Percentiles rank a stretch among this genome's conserved stretches.
phyloP scores from a whole-genome alignment of 768 basidiomycete species.

The Cystofilobasidium macerans region DNA sequence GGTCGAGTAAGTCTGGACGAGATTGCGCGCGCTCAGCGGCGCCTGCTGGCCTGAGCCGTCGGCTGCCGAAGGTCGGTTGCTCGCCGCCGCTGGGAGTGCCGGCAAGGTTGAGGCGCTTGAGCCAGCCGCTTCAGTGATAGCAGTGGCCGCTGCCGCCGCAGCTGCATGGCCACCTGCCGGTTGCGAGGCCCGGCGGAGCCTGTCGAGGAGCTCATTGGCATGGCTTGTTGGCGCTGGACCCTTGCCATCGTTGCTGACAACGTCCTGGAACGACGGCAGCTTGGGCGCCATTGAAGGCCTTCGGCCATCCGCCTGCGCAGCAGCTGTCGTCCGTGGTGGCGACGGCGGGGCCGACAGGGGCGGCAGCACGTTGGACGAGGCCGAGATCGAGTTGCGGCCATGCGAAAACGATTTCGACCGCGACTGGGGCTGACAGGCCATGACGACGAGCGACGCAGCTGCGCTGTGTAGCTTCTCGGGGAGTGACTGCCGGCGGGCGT shows the following conservation, averaged over 20 bases:
- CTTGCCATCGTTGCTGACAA: background rate
- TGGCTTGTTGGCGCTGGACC: background rate
- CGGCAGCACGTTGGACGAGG: background rate
- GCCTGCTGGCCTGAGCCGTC: background rate
- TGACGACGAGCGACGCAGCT: background rate
- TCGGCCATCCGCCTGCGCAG: background rate
- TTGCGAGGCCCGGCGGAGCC: background rate
- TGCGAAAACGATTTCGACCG: background rate
- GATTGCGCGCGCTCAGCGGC: background rate
- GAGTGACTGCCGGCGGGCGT: background rate
- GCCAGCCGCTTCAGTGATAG: background rate
- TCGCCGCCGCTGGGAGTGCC: background rate
- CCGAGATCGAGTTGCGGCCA: background rate
- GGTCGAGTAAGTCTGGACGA: background rate
- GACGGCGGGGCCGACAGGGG: background rate
- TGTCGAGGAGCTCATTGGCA: background rate
- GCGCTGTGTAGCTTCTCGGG: background rate
- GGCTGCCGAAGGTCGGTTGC: background rate
- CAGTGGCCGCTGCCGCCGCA: background rate
- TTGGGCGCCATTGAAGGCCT: background rate
- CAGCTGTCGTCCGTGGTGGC: background rate
- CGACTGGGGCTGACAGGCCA: background rate
- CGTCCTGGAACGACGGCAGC: slow-evolving; percentile 3
- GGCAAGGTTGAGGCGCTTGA: background rate
- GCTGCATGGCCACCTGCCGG: background rate